A percentile compares a stretch with the other conserved stretches of the same genome.
These are phyloP conservation scores for Alternaria alternata DNA, from an alignment of 2,329 filamentous ascomycete genomes.

Conservation along the genomic window DNA sequence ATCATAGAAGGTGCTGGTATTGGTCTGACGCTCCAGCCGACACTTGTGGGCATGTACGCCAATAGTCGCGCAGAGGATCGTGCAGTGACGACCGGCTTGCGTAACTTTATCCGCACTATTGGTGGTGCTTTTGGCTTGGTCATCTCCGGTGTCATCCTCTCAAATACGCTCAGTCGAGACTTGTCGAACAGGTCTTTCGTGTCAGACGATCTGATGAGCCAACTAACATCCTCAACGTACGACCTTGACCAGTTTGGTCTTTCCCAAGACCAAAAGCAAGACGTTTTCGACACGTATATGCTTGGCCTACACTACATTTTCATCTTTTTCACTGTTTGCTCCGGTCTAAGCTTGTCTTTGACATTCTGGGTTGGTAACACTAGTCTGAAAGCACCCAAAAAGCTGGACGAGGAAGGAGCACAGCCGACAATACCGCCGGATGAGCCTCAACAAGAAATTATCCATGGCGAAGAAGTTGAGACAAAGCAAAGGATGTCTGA, in stretches of 20 bases:
- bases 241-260: constrained; percentile 22
- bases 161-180: constrained; percentile 25
- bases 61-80: constrained; percentile 60
- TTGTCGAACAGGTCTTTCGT: constrained; percentile 21
- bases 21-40: constrained; percentile 62
- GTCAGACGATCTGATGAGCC: constrained; percentile 18
- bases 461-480: background rate
- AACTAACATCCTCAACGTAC: constrained; percentile 33
- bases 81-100: constrained; percentile 67
- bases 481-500: background rate
- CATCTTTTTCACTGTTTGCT: constrained; percentile 28
- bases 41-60: constrained; percentile 65
- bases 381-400: constrained; percentile 33
- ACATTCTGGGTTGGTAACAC: constrained; percentile 34
- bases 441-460: background rate
- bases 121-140: constrained; percentile 68
- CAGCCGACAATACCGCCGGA: background rate
- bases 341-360: constrained; percentile 24
- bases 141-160: constrained; percentile 44
- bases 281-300: constrained; percentile 29
- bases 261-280: constrained; percentile 12
- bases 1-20: constrained; percentile 58
- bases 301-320: constrained; percentile 29
- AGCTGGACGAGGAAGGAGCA: constrained; percentile 17
- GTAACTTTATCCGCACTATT: constrained; percentile 69